Base-by-base conservation (phyloP, 2,329 filamentous ascomycete genomes). In the Pleoardoris graminearum region DNA sequence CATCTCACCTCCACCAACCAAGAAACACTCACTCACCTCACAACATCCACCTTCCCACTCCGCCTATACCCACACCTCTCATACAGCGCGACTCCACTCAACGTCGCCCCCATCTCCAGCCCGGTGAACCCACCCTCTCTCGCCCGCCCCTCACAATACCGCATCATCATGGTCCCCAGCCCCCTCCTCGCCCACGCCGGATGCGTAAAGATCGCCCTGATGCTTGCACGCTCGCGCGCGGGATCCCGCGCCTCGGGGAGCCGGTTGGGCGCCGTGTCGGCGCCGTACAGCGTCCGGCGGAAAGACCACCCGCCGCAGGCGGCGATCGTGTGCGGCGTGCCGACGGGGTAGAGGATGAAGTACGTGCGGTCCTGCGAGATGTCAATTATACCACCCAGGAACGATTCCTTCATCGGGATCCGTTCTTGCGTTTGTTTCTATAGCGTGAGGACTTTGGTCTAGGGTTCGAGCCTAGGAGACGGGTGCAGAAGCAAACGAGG, bases 231-330 rank as follows among this genome's bases (percentile, higher is more conserved):
- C 30, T 72, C 69, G 3, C 29, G 51, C 3, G 29, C 12, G 1
- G 69, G 66, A 44, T 72, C 57, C 32, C 70, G 65, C 45, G 61
- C 60, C 10, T 63, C 66, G 1, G 70, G 70, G 53, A 68, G 61
- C 14, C 68, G 67, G 0, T 66, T 53, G 0, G 60, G 58, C 5
- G 70, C 70, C 1, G 63, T 63, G 47, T 70, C 68, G 1, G 65
- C 68, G 45, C 70, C 70, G 48, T 71, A 73, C 0, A 73, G 58
- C 3, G 70, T 73, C 22, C 61, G 59, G 7, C 70, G 62, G 32
- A 72, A 73, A 1, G 68, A 70, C 70, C 70, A 73, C 8, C 70
- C 69, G 19, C 70, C 70, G 33, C 68, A 72, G n/a, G 70, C 70
- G 38, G 58, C 63, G 38, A 73, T 70, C 6, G 48, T 60, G 8